These are phyloP conservation scores for Malassezia japonica DNA, from an alignment of 1,284 basidiomycete species.

Conservation along the genomic window DNA sequence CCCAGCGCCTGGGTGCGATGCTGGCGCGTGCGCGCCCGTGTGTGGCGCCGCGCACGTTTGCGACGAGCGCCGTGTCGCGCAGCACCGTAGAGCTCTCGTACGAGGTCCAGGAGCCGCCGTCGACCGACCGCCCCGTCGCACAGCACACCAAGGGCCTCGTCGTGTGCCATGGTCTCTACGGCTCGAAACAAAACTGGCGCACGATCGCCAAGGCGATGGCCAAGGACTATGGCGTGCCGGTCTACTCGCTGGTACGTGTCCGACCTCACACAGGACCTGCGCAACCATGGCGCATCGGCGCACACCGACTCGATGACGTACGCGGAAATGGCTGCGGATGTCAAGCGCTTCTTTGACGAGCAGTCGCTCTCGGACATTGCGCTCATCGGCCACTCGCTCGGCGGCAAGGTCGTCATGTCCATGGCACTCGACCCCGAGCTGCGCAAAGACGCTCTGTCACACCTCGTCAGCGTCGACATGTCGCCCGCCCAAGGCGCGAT, in stretches of 20 bases:
- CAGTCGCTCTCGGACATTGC: constrained; percentile 54
- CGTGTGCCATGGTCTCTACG: constrained; percentile 54
- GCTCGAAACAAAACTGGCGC: constrained; percentile 70
- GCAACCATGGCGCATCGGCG: constrained; percentile 72
- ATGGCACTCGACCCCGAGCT: constrained; percentile 58
- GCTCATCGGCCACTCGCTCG: constrained; percentile 78
- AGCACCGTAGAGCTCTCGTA: constrained; percentile 3
- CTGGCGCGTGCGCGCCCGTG: background rate
- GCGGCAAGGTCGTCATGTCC: constrained; percentile 76
- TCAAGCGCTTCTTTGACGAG: constrained; percentile 54
- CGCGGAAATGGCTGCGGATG: constrained; percentile 60
- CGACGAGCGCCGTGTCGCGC: background rate
- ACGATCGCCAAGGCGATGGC: constrained; percentile 62
- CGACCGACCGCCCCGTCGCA: constrained; percentile 21
- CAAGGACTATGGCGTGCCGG: constrained; percentile 55
- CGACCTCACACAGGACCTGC: constrained; percentile 57
- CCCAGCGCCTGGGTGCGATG: background rate
- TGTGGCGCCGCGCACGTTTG: background rate
- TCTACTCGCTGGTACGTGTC: constrained; percentile 61
- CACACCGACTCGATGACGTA: constrained; percentile 65
- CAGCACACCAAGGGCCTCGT: constrained; percentile 45
- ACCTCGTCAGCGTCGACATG: constrained; percentile 72
- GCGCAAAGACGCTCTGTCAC: constrained; percentile 51
- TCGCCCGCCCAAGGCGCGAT: constrained; percentile 60
- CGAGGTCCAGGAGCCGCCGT: constrained; percentile 9